These are phyloP conservation scores for Tilletia caries DNA, from an alignment of 1,284 basidiomycete genomes.

Conservation along the genomic window DNA sequence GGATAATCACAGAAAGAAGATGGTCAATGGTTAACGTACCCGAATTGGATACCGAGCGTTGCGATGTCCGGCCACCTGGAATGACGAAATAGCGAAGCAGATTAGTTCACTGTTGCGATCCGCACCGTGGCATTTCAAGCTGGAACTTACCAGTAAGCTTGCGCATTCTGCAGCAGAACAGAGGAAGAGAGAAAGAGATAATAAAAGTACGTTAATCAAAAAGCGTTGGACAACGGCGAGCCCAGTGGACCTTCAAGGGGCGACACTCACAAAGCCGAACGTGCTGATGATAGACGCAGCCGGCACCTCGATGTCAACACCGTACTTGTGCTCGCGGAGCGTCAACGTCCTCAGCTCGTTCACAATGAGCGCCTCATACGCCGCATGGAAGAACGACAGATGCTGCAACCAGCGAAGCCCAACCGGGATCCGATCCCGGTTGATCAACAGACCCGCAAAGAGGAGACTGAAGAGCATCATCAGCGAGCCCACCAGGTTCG, in stretches of 20 bases:
- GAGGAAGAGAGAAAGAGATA: neutral
- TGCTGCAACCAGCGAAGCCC: conserved; percentile 80
- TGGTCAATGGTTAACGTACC: neutral
- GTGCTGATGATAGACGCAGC: conserved; percentile 33
- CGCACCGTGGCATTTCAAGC: no score
- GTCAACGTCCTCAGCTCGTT: conserved; percentile 92
- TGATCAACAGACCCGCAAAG: conserved; percentile 92
- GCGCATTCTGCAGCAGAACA: conserved; percentile 18
- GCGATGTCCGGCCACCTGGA: conserved; percentile 29
- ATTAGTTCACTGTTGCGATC: neutral
- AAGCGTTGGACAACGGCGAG: no score
- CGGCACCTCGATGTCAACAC: conserved; percentile 41
- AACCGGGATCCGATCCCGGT: conserved; percentile 75
- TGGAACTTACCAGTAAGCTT: conserved; percentile 30
- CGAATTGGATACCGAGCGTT: conserved; percentile 26
- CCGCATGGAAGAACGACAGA: conserved; percentile 96
- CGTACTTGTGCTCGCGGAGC: conserved; percentile 65
- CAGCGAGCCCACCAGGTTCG: conserved; percentile 85
- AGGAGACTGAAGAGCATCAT: conserved; percentile 90
- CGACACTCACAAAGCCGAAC: conserved; percentile 30
- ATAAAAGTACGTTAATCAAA: no score
- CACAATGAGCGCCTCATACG: conserved; percentile 89
- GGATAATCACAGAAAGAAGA: no score
- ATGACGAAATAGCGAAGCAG: neutral
- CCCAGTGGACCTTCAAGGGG: neutral